These are phyloP conservation scores for Vitis labrusca DNA, from an alignment of 164 flowering plant genomes.

Conservation along the genomic window DNA sequence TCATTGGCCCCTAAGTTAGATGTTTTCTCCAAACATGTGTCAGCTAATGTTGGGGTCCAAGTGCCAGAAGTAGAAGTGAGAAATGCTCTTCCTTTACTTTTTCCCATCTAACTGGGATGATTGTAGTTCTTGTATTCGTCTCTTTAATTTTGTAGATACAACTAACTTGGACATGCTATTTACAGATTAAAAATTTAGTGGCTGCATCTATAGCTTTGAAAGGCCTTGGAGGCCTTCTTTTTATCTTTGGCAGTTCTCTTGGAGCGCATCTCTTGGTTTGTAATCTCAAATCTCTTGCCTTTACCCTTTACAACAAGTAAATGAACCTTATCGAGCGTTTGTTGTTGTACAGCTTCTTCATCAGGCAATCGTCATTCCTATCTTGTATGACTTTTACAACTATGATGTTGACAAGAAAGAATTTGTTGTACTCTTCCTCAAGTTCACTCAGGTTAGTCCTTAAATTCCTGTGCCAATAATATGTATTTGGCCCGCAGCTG, in stretches of 20 bases:
- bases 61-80: constrained; percentile 42
- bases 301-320: background rate
- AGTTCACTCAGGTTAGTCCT: constrained; percentile 60
- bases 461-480: too few species aligned
- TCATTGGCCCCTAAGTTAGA: background rate
- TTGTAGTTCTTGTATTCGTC: too few species aligned
- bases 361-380: constrained; percentile 52
- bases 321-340: too few species aligned
- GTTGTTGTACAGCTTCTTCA: constrained; percentile 46
- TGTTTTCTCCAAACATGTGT: constrained; percentile 23
- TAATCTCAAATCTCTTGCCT: background rate
- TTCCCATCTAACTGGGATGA: too few species aligned
- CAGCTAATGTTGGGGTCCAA: constrained; percentile 26
- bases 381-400: constrained; percentile 76
- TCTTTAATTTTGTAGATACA: too few species aligned
- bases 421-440: constrained; percentile 50
- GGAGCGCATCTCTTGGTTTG: constrained; percentile 64
- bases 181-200: constrained; percentile 47
- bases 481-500: too few species aligned
- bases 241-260: constrained; percentile 52
- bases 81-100: background rate
- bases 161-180: background rate
- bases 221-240: constrained; percentile 62
- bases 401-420: constrained; percentile 58
- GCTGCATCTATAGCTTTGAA: constrained; percentile 47